Base-by-base conservation (phyloP, 164 flowering plant species). In the Nymphaea colorata region DNA sequence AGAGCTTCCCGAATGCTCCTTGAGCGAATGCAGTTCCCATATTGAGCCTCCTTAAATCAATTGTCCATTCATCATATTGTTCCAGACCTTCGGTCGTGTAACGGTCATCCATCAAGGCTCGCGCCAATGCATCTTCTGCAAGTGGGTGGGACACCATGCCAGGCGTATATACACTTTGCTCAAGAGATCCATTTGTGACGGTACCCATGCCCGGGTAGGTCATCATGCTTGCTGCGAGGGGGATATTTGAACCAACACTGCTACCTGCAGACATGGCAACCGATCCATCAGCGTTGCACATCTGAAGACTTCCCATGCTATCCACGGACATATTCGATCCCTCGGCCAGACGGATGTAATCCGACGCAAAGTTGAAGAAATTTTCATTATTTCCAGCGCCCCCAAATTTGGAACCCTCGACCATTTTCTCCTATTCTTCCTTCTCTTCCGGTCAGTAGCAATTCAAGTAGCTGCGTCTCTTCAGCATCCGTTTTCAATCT, bases 1-100 rank as follows among this genome's bases (percentile, higher is more conserved):
- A 87, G 12, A 87, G 75, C 69, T 84, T 87, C 44, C 92, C 92
- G 73, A 87, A 87, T 62, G 89, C 84, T 2, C 92, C 92, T 71
- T 85, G 89, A 0, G 92, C 92, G 73, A 87, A 87, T 42, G 89
- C 81, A 18, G 61, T 66, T 41, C 89, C 92, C 84, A 87, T 85
- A 64, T 74, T 78, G 17, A 87, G 87, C 66, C 84, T 87, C 67
- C 83, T 80, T 73, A 87, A 71, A 76, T 87, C 89, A 70, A 87
- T 80, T 4, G 93, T 87, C 90, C 93, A 87, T 65, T 87, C 88
- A 59, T 85, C 88, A 61, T 76, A 87, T 67, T 84, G 77, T 43
- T 74, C 74, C 57, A 85, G 79, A 18, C 90, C 93, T 71, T 80
- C 77, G 14, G 93, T 85, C 3, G 87, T 84, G 69, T 70, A 76